Evolutionary conservation across 257 asterid species (phyloP), one percentile per base, ranked within the genome.

Genomic region (Salvia hispanica): DNA sequence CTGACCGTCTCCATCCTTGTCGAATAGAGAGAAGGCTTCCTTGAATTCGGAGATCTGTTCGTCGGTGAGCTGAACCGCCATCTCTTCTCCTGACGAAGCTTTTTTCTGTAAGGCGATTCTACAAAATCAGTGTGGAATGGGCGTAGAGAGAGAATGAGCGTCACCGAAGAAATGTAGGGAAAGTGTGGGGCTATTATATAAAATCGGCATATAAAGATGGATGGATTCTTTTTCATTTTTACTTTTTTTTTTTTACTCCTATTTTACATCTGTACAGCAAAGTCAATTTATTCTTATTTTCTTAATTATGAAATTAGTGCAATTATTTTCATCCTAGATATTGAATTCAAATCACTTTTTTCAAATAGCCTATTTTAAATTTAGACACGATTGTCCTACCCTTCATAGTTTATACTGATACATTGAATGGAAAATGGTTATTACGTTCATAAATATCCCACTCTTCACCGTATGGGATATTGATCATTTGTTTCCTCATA

Each of bases 1-100:
- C 84, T 70, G 58, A 80, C 84, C 84, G 60, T 80, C 79, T 56
- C 82, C 84, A 62, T 80, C 80, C 76, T 80, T 81, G 77, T 81
- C 85, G 70, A 81, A 81, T 28, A 81, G 80, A 51, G 82, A 64
- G 69, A 81, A 81, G 7, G 85, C 85, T 64, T 81, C 85, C 80
- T 77, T 81, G 75, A 81, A 81, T 69, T 81, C 80, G 36, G 80
- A 77, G 80, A 77, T 72, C 82, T 81, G 85, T 64, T 74, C 80
- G 48, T 74, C 76, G 56, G 82, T 77, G 37, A 81, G 72, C 80
- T 74, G 80, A 74, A 72, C 77, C 78, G 73, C 82, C 82, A 80
- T 80, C 72, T 58, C 59, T 62, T 59, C 39, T 56, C 53, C 43
- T 56, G 36, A 0, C 21, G 66, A 40, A 56, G 76, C 76, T 75